A percentile compares a stretch with the other conserved stretches of the same genome.
These are phyloP conservation scores for Gossypium rotundifolium DNA, from an alignment of 345 rosid genomes.

Conservation along the genomic window DNA sequence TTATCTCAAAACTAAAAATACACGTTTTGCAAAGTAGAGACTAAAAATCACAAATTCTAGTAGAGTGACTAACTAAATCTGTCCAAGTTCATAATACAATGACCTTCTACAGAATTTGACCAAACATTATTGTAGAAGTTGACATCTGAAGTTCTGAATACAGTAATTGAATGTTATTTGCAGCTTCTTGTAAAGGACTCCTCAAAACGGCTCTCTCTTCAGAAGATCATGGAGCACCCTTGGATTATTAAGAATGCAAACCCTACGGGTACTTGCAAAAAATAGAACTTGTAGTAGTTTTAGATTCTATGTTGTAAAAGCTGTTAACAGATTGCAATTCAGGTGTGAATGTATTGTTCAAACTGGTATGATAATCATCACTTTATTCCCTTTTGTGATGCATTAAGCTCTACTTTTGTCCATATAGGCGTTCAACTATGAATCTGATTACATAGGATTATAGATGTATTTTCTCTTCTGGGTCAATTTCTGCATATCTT, in stretches of 20 bases:
- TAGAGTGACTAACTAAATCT: no score
- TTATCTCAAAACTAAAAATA: no score
- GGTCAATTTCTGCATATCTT: not conserved
- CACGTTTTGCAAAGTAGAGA: no score
- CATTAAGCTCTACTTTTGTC: not conserved
- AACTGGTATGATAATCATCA: not conserved
- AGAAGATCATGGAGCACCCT: conserved; percentile 80
- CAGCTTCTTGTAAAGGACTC: conserved; percentile 93
- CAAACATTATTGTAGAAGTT: not conserved
- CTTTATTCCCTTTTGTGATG: not conserved
- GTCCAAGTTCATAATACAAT: no score
- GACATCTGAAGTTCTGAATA: not conserved
- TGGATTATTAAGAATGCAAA: conserved; percentile 85
- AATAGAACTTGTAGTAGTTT: not conserved
- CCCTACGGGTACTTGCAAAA: conserved; percentile 47
- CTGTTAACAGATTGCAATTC: not conserved
- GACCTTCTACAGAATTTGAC: no score
- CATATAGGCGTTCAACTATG: not conserved
- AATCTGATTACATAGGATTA: not conserved
- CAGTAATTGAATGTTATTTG: conserved; percentile 13
- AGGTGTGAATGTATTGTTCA: not conserved
- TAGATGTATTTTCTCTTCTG: not conserved
- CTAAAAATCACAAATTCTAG: no score
- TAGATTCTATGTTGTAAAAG: not conserved
- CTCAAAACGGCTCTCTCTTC: conserved; percentile 67